Evolutionary conservation across 179 eudicot genomes (phyloP).

Genomic region (Beta lomatogona): DNA sequence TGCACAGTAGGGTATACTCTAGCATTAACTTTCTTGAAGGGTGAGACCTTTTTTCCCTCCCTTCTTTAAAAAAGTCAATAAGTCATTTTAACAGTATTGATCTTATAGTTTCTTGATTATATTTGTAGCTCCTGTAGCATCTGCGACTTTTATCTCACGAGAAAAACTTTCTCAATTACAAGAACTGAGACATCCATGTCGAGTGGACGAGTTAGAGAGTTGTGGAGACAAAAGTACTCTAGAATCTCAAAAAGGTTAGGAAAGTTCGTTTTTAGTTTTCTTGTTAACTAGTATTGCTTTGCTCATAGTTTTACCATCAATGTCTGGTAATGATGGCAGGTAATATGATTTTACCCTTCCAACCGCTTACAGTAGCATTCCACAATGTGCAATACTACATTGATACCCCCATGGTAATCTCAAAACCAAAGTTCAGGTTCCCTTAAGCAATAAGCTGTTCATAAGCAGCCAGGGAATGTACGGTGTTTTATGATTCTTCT

Average conservation of each 20-base stretch:
- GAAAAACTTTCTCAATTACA: slow-evolving; percentile 54
- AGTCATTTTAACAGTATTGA: not conserved
- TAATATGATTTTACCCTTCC: slow-evolving; percentile 64
- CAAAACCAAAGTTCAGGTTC: not conserved
- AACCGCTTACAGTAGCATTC: slow-evolving; percentile 62
- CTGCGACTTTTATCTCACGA: slow-evolving; percentile 67
- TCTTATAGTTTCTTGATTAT: not conserved
- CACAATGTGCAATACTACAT: slow-evolving; percentile 68
- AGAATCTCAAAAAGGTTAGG: slow-evolving; percentile 43
- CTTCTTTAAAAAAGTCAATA: not conserved
- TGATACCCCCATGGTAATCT: slow-evolving; percentile 65
- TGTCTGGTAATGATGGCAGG: slow-evolving; percentile 45
- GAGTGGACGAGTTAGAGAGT: slow-evolving; percentile 10
- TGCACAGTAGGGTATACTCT: slow-evolving; percentile 58
- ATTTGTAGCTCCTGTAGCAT: slow-evolving; percentile 64
- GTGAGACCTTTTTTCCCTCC: slow-evolving; percentile 38
- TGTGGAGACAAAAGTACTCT: not conserved
- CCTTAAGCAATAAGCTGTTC: not conserved
- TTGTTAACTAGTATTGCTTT: not conserved
- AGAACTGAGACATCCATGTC: slow-evolving; percentile 31
- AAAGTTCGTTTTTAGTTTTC: not conserved
- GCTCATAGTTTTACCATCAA: not conserved
- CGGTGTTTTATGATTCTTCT: slow-evolving; percentile 5
- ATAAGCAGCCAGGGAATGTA: not conserved
- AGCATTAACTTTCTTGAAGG: slow-evolving; percentile 69